Evolutionary conservation across 2,329 filamentous ascomycete genomes (phyloP), one percentile per base, ranked within the genome.

Genomic region (Basipetospora chlamydospora): DNA sequence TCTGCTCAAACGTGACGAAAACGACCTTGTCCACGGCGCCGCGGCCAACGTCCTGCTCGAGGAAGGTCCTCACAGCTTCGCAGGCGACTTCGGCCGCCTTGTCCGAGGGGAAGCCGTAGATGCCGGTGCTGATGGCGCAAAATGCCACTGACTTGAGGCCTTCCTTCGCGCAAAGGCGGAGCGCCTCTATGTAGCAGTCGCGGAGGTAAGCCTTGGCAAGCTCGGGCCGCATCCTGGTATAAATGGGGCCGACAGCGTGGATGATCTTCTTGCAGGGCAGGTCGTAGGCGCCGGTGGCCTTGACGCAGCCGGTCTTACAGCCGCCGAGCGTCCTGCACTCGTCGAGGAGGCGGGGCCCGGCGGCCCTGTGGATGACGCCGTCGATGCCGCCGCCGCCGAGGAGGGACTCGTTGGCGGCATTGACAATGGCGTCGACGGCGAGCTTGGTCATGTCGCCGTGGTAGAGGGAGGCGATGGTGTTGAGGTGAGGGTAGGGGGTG

Each of bases 371-470:
- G 47, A 96, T 95, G 20, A 86, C 81, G 28, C 80, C 81, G 50
- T 87, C 80, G 12, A 96, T 86, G 25, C 90, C 90, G n/a, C 86
- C 85, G 37, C 90, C 90, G 38, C 87, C 86, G 0, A 81, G 66
- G 1, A 96, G 72, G 2, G 67, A 69, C 8, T 58, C 59, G 55
- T 96, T 96, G 30, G 90, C 88, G 1, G 90, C 88, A 54, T 96
- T 96, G 54, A 96, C 87, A 46, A 95, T 90, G 44, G 80, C 80
- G 50, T 86, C 83, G 31, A 86, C 68, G 22, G 67, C 54, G 4
- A 96, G 71, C 11, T 66, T 75, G 11, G 87, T 95, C 55, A 96
- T 92, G 55, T 94, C 85, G 46, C 74, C 73, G 39, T 73, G 70
- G 44, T 85, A 66, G 26, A 88, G 60, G 31, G 71, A 73, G 47